Conservation (phyloP, 441 rosid species). For the Populus hybrid region DNA sequence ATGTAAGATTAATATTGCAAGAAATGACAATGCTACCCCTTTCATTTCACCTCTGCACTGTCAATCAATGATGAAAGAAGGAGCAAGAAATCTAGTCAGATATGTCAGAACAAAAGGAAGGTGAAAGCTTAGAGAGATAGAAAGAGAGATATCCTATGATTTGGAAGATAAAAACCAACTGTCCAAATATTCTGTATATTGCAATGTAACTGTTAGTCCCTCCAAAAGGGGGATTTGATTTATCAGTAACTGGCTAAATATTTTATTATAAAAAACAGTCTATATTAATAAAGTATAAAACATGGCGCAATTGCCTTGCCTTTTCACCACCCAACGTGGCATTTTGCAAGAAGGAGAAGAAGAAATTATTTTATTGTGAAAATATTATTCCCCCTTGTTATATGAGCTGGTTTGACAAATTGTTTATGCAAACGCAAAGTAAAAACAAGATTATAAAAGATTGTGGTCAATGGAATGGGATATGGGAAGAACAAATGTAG, state of each 20-base stretch:
- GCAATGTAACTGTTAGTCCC: background rate
- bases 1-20: background rate
- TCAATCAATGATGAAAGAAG: background rate
- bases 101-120: background rate
- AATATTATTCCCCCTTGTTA: background rate
- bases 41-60: background rate
- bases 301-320: background rate
- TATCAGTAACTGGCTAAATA: background rate
- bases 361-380: too few species aligned
- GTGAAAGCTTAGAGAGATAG: background rate
- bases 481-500: background rate
- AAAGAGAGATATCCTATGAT: background rate
- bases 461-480: background rate
- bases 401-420: background rate
- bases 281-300: background rate
- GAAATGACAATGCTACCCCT: constrained; percentile 11
- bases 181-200: background rate
- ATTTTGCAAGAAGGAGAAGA: background rate
- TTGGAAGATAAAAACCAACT: background rate
- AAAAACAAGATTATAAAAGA: background rate
- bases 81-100: background rate
- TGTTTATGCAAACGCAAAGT: too few species aligned
- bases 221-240: background rate
- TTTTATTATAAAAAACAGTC: background rate
- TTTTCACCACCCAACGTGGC: background rate